A percentile compares a stretch with the other conserved stretches of the same genome.
Conservation (phyloP, 306 rosid genomes). For the Quercus wislizeni region DNA sequence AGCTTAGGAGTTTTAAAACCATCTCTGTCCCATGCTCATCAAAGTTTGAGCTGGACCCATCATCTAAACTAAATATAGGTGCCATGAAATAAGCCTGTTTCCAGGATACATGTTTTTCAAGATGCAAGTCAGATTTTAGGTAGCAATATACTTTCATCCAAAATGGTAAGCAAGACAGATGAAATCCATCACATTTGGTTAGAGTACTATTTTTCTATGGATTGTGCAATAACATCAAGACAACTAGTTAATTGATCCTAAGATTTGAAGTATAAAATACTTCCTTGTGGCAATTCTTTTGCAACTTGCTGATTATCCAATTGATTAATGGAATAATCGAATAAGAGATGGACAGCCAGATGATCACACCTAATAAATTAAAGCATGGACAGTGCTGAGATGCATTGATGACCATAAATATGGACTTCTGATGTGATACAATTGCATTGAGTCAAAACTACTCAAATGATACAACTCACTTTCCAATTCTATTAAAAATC, state of each 20-base stretch:
- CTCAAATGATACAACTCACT: neutral
- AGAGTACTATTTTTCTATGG: neutral
- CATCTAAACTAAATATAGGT: conserved; percentile 78
- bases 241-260: neutral
- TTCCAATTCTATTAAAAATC: neutral
- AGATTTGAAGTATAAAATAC: neutral
- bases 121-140: neutral
- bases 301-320: neutral
- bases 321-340: neutral
- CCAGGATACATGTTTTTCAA: conserved; percentile 7
- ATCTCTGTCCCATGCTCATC: conserved; percentile 40
- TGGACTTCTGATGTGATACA: neutral
- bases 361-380: neutral
- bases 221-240: neutral
- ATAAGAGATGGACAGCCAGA: neutral
- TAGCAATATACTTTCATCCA: neutral
- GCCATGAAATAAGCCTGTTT: conserved; percentile 87
- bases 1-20: conserved; percentile 22
- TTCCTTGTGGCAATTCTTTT: neutral
- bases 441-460: neutral
- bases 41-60: conserved; percentile 70
- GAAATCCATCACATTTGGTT: neutral
- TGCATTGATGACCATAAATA: neutral
- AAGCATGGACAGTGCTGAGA: neutral
- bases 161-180: neutral